Evolutionary conservation across 805 yeast genomes (phyloP).

Genomic region (Kuraishia piskuri): DNA sequence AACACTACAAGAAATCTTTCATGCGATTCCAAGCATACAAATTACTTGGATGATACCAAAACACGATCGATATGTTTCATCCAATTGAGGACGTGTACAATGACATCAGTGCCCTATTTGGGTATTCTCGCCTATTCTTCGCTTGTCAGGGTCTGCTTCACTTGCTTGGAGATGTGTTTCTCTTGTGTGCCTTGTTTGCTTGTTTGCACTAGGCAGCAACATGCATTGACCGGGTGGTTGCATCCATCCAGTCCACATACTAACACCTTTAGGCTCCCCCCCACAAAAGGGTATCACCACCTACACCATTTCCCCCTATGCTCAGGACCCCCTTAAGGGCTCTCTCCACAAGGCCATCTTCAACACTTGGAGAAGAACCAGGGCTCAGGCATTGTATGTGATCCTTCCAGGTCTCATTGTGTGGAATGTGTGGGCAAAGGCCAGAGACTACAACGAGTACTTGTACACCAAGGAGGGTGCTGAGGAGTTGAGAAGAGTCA

Average conservation of each 20-base stretch:
- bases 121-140: background rate
- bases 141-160: background rate
- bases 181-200: background rate
- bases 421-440: conserved; percentile 81
- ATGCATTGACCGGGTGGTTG: background rate
- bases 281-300: conserved; percentile 79
- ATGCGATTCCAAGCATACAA: too few species aligned
- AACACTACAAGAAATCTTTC: too few species aligned
- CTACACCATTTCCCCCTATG: conserved; percentile 89
- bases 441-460: conserved; percentile 86
- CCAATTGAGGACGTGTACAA: too few species aligned
- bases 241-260: background rate
- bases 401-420: conserved; percentile 70
- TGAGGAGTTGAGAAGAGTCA: conserved; percentile 75
- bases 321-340: conserved; percentile 88
- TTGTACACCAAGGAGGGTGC: conserved; percentile 97
- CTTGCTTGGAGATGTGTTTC: too few species aligned
- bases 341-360: conserved; percentile 76
- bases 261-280: conserved; percentile 43
- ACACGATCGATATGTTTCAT: too few species aligned
- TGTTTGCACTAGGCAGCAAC: background rate
- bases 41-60: too few species aligned
- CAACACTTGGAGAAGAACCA: conserved; percentile 92
- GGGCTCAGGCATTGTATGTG: conserved; percentile 73
- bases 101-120: too few species aligned